phyloP scores from a whole-genome alignment of 2,329 filamentous ascomycete genomes.

The Cladosporium oxysporum region DNA sequence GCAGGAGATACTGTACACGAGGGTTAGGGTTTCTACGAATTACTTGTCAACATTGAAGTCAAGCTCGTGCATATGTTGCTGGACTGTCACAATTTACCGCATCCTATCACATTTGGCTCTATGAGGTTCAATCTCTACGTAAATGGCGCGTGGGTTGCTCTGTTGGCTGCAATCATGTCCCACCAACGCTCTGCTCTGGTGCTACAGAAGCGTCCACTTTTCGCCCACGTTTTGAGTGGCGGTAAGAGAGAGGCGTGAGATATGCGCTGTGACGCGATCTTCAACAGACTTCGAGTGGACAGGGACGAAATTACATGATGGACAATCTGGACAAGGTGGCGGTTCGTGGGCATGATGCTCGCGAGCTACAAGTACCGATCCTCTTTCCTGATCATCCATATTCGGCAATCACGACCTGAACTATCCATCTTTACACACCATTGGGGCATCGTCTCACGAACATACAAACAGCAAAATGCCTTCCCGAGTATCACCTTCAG shows the following conservation, averaged over 20 bases:
- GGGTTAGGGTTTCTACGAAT: background rate
- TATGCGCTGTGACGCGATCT: background rate
- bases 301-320: background rate
- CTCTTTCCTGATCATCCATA: background rate
- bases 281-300: background rate
- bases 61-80: background rate
- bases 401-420: background rate
- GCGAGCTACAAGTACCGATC: background rate
- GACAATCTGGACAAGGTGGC: background rate
- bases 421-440: background rate
- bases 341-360: background rate
- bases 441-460: too few relatives aligned
- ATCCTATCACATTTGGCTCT: background rate
- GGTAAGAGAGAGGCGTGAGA: background rate
- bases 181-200: background rate
- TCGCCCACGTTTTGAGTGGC: constrained; percentile 3
- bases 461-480: constrained; percentile 17
- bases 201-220: background rate
- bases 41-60: background rate
- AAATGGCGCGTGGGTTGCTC: background rate
- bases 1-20: background rate
- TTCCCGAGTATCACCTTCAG: constrained; percentile 22
- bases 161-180: background rate
- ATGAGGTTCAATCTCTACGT: background rate
- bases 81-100: background rate